Base-by-base conservation (phyloP, 1,284 basidiomycete genomes). In the Lentinula novae-zelandiae region DNA sequence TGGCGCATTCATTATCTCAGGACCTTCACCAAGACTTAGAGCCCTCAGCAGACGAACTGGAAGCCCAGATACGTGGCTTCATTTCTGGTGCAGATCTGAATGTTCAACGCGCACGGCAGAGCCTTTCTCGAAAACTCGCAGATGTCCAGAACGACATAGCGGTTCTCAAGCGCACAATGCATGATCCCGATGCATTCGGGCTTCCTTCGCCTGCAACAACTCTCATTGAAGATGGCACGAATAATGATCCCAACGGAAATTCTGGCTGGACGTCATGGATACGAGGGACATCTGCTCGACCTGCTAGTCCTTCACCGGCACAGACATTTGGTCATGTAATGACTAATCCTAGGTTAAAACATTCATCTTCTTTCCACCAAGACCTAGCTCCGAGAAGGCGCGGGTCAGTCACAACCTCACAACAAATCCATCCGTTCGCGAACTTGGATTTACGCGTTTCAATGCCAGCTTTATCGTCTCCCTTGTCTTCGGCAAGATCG, bases 131-230 rank as follows among this genome's bases (percentile, higher is more conserved):
- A 49, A 90, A 92, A 70, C 73, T 93, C 40, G 85, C 81, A 39
- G 90, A 95, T 67, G 79, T 94, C n/a, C 82, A 93, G 66, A 85
- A 91, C 64, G 92, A 95, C 71, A 84, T 95, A 51, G 86, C 86
- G 0, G 77, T 76, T 9, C 72, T 92, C 60, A 90, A 91, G 70
- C 76, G 76, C 6, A 78, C 78, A 0, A 67, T 87, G 36, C 79
- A 89, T 65, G 82, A 83, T 52, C 73, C 72, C 2, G 69, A 70
- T 17, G 40, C 66, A 38, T 57, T 63, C 36, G 39, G 60, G 10
- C 31, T 62, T 22, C 60, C 63, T 65, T 33, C 66, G 62, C 55
- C 60, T 22, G 46, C 66, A 2, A 57, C 65, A 3, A 57, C 51
- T 31, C 65, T 39, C 49, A 61, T 5, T 63, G 53, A 48, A 53